Percentiles rank a stretch among this genome's conserved stretches.
These are phyloP conservation scores for Sclerotinia trifoliorum DNA, from an alignment of 2,329 filamentous ascomycete species.

Conservation along the genomic window DNA sequence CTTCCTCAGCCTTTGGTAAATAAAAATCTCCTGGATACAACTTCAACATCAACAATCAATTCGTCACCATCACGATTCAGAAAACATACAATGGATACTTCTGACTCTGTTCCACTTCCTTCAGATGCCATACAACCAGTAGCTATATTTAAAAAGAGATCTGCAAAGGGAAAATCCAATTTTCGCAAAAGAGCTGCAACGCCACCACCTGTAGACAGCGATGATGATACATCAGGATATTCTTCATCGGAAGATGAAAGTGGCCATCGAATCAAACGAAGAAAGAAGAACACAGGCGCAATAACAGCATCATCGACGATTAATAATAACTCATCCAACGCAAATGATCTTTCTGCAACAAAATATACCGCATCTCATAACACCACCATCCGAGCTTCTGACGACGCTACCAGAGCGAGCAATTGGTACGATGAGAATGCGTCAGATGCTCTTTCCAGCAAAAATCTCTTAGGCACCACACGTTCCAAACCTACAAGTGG, in stretches of 20 bases:
- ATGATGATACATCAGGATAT: conserved; percentile 51
- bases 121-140: conserved; percentile 40
- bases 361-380: conserved; percentile 61
- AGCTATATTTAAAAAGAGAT: conserved; percentile 82
- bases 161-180: conserved; percentile 71
- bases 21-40: not conserved
- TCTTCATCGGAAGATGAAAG: conserved; percentile 75
- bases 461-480: conserved; percentile 60
- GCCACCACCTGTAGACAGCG: conserved; percentile 63
- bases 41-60: not conserved
- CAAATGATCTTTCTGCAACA: conserved; percentile 49
- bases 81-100: conserved; percentile 17
- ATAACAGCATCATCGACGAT: conserved; percentile 63
- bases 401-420: conserved; percentile 84
- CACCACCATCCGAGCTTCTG: conserved; percentile 62
- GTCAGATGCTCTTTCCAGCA: conserved; percentile 40
- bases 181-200: conserved; percentile 79
- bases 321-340: conserved; percentile 43
- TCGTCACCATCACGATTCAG: not conserved
- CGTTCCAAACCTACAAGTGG: conserved; percentile 41
- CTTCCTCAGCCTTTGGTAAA: conserved; percentile 8
- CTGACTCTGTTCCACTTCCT: not conserved
- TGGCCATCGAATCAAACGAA: conserved; percentile 75
- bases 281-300: conserved; percentile 65
- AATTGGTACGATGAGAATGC: conserved; percentile 86